These are phyloP conservation scores for Amesomyces nigricolor DNA, from an alignment of 2,329 filamentous ascomycete genomes.

Conservation along the genomic window DNA sequence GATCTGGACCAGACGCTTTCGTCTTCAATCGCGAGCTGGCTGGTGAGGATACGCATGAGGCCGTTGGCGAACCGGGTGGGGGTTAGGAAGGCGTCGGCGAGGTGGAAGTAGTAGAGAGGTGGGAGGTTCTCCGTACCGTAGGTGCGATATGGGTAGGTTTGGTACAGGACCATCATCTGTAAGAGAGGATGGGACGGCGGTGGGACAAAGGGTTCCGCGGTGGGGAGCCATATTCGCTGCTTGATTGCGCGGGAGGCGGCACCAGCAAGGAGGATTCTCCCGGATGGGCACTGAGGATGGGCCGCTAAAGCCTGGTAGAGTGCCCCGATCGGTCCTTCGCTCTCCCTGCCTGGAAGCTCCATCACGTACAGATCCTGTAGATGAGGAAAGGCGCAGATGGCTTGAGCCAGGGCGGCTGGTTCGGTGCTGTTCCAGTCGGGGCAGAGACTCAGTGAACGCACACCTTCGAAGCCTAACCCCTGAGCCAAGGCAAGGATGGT, in stretches of 20 bases:
- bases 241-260: neutral
- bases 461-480: neutral
- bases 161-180: neutral
- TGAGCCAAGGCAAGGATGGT: neutral
- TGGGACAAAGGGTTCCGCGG: neutral
- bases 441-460: neutral
- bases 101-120: neutral
- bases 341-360: neutral
- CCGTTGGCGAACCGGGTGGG: neutral
- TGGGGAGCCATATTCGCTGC: neutral
- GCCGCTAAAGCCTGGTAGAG: neutral
- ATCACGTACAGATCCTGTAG: neutral
- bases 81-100: neutral
- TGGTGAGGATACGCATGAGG: neutral
- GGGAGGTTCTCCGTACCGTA: neutral
- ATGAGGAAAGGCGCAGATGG: neutral
- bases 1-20: neutral
- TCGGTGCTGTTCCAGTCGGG: neutral
- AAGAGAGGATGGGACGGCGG: neutral
- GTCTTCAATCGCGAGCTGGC: neutral
- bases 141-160: neutral
- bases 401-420: neutral
- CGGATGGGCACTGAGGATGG: neutral
- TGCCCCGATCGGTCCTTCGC: neutral
- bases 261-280: neutral